phyloP scores from a whole-genome alignment of 1,284 basidiomycete genomes.

The Ustilago nuda region DNA sequence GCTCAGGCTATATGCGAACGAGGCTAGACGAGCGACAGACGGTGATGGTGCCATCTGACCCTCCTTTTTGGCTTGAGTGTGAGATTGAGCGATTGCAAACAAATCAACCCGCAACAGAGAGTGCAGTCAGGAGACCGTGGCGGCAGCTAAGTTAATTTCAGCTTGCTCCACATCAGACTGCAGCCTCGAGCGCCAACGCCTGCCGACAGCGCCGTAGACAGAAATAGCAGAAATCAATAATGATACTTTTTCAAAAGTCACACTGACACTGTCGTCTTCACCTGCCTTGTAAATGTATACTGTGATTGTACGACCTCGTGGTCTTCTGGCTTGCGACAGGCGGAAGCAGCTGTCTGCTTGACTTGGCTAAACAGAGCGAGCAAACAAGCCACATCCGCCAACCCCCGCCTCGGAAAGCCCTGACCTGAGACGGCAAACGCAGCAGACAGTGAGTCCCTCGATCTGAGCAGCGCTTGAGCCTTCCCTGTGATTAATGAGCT shows the following conservation, averaged over 20 bases:
- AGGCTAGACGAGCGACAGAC: background rate
- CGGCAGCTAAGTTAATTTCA: background rate
- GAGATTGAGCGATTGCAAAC: conserved; percentile 2
- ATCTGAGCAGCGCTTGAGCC: background rate
- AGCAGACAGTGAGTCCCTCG: background rate
- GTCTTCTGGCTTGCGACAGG: background rate
- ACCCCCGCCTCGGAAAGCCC: conserved; percentile 22
- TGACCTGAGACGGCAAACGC: conserved; percentile 1
- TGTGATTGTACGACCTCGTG: background rate
- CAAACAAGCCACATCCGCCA: conserved; percentile 1
- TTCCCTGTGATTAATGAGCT: background rate
- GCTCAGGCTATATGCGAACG: background rate
- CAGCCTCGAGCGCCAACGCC: too few relatives aligned
- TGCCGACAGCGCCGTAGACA: background rate
- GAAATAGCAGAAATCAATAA: background rate
- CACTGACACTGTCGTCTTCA: background rate
- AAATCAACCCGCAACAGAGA: background rate
- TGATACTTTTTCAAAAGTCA: background rate
- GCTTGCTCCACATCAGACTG: background rate
- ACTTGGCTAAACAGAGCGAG: background rate
- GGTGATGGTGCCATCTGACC: background rate
- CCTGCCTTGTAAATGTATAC: background rate
- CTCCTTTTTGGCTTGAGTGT: background rate
- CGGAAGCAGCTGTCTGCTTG: conserved; percentile 2
- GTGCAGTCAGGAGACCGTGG: background rate